Evolutionary conservation across 2,329 filamentous ascomycete genomes (phyloP).

Genomic region (Penicillium capsulatum): DNA sequence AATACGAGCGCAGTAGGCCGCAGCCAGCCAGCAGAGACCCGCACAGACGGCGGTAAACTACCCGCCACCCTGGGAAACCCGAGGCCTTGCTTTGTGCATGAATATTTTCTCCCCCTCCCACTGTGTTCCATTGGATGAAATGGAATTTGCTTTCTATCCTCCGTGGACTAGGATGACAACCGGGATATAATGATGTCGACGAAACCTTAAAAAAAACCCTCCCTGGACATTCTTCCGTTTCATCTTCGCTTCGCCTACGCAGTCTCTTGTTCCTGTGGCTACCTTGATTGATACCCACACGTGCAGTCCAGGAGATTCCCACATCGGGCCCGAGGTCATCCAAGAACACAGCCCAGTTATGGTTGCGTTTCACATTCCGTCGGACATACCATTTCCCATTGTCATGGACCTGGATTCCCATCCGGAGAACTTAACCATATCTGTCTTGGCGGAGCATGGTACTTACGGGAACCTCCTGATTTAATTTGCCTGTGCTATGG

Average conservation of each 20-base stretch:
- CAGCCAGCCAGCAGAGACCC: slow-evolving; percentile 38
- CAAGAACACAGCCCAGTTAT: background rate
- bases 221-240: slow-evolving; percentile 7
- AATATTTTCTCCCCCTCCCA: slow-evolving; percentile 7
- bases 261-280: slow-evolving; percentile 2
- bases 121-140: slow-evolving; percentile 14
- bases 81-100: slow-evolving; percentile 9
- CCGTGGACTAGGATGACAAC: slow-evolving; percentile 13
- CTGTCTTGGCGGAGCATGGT: slow-evolving; percentile 5
- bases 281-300: background rate
- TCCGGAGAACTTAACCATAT: slow-evolving; percentile 9
- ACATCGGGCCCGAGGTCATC: slow-evolving; percentile 3
- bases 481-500: slow-evolving; percentile 16
- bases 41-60: slow-evolving; percentile 36
- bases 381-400: slow-evolving; percentile 9
- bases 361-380: slow-evolving; percentile 3
- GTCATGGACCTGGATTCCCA: slow-evolving; percentile 12
- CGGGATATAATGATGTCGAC: slow-evolving; percentile 16
- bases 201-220: slow-evolving; percentile 9
- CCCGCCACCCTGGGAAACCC: slow-evolving; percentile 12
- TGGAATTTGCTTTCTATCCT: slow-evolving; percentile 3
- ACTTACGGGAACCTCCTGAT: slow-evolving; percentile 10
- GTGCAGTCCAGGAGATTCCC: slow-evolving; percentile 4
- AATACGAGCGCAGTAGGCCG: slow-evolving; percentile 40
- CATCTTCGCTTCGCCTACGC: background rate